These are phyloP conservation scores for Diaporthe sp. DNA, from an alignment of 2,329 filamentous ascomycete species.

Conservation along the genomic window DNA sequence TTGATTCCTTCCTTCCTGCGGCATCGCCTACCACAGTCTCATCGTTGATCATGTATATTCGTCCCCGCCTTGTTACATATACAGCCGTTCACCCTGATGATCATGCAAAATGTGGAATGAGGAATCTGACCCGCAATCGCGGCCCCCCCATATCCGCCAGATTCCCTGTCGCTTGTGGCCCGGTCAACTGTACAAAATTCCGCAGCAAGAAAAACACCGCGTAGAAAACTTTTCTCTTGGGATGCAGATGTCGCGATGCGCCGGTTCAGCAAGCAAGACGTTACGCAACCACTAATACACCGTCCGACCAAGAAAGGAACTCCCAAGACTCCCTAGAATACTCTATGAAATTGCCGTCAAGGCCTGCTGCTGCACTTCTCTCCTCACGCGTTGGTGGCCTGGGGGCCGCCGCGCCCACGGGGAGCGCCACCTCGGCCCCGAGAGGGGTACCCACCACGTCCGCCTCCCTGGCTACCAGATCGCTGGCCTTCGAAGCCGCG, in stretches of 20 bases:
- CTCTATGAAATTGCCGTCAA: slow-evolving; percentile 31
- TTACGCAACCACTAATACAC: slow-evolving; percentile 33
- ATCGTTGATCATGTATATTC: slow-evolving; percentile 33
- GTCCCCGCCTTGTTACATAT: slow-evolving; percentile 32
- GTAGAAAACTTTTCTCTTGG: slow-evolving; percentile 32
- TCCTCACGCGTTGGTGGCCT: slow-evolving; percentile 62
- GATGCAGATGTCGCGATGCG: slow-evolving; percentile 36
- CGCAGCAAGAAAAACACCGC: slow-evolving; percentile 21
- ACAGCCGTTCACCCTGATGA: slow-evolving; percentile 29
- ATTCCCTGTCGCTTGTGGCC: slow-evolving; percentile 8
- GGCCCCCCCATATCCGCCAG: slow-evolving; percentile 5
- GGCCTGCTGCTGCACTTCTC: slow-evolving; percentile 23
- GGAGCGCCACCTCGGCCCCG: slow-evolving; percentile 70
- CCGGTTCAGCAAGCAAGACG: slow-evolving; percentile 35
- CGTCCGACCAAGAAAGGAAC: slow-evolving; percentile 35
- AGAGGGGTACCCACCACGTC: slow-evolving; percentile 76
- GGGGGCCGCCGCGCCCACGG: slow-evolving; percentile 70
- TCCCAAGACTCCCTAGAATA: slow-evolving; percentile 35
- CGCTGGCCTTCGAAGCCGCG: slow-evolving; percentile 73
- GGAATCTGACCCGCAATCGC: slow-evolving; percentile 21
- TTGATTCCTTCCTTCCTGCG: slow-evolving; percentile 13
- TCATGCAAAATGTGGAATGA: slow-evolving; percentile 31
- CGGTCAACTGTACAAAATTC: slow-evolving; percentile 24
- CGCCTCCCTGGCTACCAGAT: slow-evolving; percentile 67
- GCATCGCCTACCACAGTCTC: slow-evolving; percentile 24